phyloP scores from a whole-genome alignment of 1,139 yeast species.

The Hyphopichia burtonii region DNA sequence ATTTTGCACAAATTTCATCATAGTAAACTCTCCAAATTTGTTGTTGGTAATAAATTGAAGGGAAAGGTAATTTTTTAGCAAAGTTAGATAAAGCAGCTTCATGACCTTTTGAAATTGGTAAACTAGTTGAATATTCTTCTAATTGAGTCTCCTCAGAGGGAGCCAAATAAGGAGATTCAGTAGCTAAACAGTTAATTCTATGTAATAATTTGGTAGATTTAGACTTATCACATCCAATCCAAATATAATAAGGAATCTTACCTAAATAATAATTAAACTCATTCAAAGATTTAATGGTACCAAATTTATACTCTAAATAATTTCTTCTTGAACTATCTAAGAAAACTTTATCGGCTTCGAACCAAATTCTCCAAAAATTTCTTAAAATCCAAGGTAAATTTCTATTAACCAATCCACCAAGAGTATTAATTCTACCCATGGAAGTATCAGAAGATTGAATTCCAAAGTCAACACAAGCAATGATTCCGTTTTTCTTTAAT shows the following conservation, averaged over 20 bases:
- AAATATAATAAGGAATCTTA: conserved; percentile 74
- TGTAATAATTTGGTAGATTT: conserved; percentile 59
- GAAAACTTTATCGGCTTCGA: conserved; percentile 79
- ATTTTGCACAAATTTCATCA: conserved; percentile 66
- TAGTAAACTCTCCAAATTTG: conserved; percentile 80
- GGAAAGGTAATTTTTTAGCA: conserved; percentile 69
- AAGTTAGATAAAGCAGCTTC: conserved; percentile 69
- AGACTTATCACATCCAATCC: conserved; percentile 77
- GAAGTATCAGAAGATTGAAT: conserved; percentile 66
- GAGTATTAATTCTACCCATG: conserved; percentile 68
- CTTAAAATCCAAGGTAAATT: conserved; percentile 75
- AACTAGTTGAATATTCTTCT: conserved; percentile 17
- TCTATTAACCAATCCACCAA: conserved; percentile 71
- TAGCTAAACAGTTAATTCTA: conserved; percentile 69
- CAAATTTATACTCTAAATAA: conserved; percentile 77
- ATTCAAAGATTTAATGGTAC: conserved; percentile 74
- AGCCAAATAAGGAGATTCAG: conserved; percentile 78
- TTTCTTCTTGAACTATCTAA: conserved; percentile 80
- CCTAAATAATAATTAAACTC: conserved; percentile 64
- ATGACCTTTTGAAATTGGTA: conserved; percentile 61
- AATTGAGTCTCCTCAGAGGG: conserved; percentile 38
- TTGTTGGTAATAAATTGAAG: conserved; percentile 73
- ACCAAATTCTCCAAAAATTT: conserved; percentile 86
- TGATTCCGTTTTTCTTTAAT: conserved; percentile 56
- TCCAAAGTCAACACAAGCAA: conserved; percentile 78